phyloP scores from a whole-genome alignment of 371 early-diverging fungal species.

The Parasitella parasitica region DNA sequence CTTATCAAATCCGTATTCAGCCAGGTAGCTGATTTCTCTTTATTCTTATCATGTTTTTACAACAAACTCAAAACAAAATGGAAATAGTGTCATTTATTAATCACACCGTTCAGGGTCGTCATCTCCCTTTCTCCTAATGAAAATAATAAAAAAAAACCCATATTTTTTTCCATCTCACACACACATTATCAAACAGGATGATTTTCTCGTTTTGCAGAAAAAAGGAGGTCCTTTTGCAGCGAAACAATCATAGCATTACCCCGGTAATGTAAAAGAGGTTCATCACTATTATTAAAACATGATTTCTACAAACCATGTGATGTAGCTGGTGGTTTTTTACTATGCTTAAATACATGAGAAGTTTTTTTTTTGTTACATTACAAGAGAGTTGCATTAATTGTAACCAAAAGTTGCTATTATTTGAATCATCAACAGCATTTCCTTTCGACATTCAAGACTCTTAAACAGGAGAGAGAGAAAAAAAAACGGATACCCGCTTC shows the following conservation, averaged over 20 bases:
- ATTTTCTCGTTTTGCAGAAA: not conserved
- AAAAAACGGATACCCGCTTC: too few species aligned
- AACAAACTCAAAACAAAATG: not conserved
- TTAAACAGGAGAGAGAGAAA: too few species aligned
- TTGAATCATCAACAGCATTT: too few species aligned
- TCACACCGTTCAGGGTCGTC: too few species aligned
- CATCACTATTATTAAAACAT: too few species aligned
- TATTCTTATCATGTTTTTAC: not conserved
- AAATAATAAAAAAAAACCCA: not conserved
- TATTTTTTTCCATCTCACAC: not conserved
- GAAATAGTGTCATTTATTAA: not conserved
- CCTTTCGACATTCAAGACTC: too few species aligned
- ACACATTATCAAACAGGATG: not conserved
- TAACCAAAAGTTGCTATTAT: too few species aligned
- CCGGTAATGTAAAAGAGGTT: too few species aligned
- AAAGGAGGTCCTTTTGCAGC: too few species aligned
- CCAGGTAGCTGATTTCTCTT: slow-evolving; percentile 12
- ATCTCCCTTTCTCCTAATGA: not conserved
- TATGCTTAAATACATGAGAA: too few species aligned
- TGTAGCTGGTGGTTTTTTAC: not conserved
- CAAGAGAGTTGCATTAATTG: too few species aligned
- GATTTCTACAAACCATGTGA: not conserved
- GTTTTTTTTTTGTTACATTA: too few species aligned
- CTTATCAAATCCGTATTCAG: slow-evolving; percentile 1
- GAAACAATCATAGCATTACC: not conserved